Evolutionary conservation across 257 asterid genomes (phyloP).

Genomic region (Salvia hispanica): DNA sequence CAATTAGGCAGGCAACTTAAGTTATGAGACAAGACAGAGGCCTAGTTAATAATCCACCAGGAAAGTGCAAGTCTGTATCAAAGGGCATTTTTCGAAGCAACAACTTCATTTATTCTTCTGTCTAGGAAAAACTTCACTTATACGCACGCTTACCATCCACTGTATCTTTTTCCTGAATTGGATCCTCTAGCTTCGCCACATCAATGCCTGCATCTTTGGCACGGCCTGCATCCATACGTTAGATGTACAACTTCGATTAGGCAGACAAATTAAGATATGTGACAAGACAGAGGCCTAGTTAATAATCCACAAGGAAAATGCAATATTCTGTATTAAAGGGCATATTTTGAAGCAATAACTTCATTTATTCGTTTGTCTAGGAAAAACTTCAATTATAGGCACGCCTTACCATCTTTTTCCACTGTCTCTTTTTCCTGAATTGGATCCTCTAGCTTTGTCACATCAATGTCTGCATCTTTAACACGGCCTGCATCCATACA

Average conservation of each 20-base stretch:
- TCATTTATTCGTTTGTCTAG: background rate
- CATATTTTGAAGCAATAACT: conserved; percentile 30
- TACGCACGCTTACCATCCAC: background rate
- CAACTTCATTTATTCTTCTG: conserved; percentile 8
- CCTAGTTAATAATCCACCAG: background rate
- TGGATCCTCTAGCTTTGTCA: conserved; percentile 34
- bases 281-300: background rate
- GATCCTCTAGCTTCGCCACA: conserved; percentile 33
- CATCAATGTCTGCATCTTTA: conserved; percentile 12
- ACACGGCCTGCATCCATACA: conserved; percentile 29
- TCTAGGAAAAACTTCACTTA: too few species aligned
- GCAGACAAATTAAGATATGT: background rate
- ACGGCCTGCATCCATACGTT: conserved; percentile 31
- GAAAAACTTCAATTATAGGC: too few species aligned
- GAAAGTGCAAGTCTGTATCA: background rate
- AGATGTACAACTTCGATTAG: background rate
- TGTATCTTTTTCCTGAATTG: conserved; percentile 12
- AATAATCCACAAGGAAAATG: background rate
- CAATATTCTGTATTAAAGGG: background rate
- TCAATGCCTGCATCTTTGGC: conserved; percentile 11
- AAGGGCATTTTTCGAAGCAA: conserved; percentile 25
- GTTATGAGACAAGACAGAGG: background rate
- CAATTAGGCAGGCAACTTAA: background rate
- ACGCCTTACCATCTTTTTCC: background rate
- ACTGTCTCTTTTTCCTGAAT: background rate